Conservation (phyloP, 1,139 yeast genomes). For the Lodderomyces metapsilosis region DNA sequence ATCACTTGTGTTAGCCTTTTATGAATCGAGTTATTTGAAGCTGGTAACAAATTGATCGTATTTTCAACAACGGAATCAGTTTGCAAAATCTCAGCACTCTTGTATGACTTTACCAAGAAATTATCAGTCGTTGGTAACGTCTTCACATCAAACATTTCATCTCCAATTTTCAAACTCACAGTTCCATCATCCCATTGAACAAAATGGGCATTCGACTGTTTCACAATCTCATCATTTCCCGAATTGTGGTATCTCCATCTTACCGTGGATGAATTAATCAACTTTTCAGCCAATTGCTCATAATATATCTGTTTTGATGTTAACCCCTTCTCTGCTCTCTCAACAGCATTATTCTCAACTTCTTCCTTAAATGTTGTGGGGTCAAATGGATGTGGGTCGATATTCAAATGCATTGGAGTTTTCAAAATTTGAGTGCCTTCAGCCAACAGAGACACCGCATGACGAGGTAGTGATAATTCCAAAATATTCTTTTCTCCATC, state of each 20-base stretch:
- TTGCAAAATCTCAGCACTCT: slow-evolving; percentile 70
- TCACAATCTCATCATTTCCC: slow-evolving; percentile 62
- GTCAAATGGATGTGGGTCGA: slow-evolving; percentile 88
- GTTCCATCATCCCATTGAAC: slow-evolving; percentile 95
- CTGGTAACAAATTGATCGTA: slow-evolving; percentile 75
- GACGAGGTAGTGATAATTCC: slow-evolving; percentile 72
- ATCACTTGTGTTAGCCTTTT: slow-evolving; percentile 76
- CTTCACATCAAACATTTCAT: slow-evolving; percentile 79
- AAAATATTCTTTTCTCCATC: slow-evolving; percentile 40
- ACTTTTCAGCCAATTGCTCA: slow-evolving; percentile 48
- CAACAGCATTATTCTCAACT: slow-evolving; percentile 48
- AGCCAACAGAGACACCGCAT: slow-evolving; percentile 52
- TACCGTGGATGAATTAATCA: slow-evolving; percentile 76
- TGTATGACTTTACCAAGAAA: slow-evolving; percentile 69
- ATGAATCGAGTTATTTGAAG: slow-evolving; percentile 68
- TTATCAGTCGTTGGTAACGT: slow-evolving; percentile 69
- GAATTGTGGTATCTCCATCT: slow-evolving; percentile 87
- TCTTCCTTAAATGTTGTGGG: slow-evolving; percentile 63
- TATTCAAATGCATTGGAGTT: slow-evolving; percentile 77
- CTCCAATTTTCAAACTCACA: slow-evolving; percentile 79
- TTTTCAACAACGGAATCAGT: slow-evolving; percentile 48
- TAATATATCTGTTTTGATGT: slow-evolving; percentile 39
- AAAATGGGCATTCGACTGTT: slow-evolving; percentile 87
- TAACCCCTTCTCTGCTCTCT: slow-evolving; percentile 30
- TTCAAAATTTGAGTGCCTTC: slow-evolving; percentile 56